Conservation (phyloP, 164 flowering plant genomes). For the Stephania yunnanensis region DNA sequence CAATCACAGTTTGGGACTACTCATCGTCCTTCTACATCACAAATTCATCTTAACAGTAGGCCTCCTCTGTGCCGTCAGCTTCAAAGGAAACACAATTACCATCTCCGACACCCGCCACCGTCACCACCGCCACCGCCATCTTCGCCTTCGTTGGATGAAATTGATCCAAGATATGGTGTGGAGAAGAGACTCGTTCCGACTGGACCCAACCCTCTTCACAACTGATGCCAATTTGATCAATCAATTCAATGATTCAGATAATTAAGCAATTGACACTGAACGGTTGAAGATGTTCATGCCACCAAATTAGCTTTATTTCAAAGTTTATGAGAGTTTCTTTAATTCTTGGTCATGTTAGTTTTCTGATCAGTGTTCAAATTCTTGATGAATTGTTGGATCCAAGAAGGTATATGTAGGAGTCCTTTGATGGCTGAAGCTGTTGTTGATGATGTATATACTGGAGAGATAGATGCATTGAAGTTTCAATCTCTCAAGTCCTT, state of each 20-base stretch:
- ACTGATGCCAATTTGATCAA: conserved; percentile 24
- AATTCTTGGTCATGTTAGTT: too few species aligned
- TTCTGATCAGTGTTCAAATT: neutral
- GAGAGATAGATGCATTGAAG: neutral
- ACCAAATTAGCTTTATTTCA: neutral
- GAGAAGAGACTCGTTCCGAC: conserved; percentile 82
- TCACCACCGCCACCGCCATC: conserved; percentile 18
- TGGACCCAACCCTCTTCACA: conserved; percentile 92
- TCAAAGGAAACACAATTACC: conserved; percentile 22
- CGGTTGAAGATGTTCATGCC: neutral
- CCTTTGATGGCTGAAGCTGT: too few species aligned
- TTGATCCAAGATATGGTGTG: conserved; percentile 76
- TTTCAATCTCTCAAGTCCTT: neutral
- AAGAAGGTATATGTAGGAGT: neutral
- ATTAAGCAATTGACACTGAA: neutral
- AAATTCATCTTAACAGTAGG: neutral
- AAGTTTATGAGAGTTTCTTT: neutral
- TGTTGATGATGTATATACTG: too few species aligned
- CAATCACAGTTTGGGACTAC: conserved; percentile 5
- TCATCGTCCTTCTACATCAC: conserved; percentile 9
- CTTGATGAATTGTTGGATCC: neutral
- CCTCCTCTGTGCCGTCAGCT: conserved; percentile 30
- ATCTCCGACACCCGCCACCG: conserved; percentile 9
- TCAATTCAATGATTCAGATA: neutral
- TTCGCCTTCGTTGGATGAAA: conserved; percentile 28